phyloP scores from a whole-genome alignment of 2,329 filamentous ascomycete genomes.

The Westerdykella aurantiaca region DNA sequence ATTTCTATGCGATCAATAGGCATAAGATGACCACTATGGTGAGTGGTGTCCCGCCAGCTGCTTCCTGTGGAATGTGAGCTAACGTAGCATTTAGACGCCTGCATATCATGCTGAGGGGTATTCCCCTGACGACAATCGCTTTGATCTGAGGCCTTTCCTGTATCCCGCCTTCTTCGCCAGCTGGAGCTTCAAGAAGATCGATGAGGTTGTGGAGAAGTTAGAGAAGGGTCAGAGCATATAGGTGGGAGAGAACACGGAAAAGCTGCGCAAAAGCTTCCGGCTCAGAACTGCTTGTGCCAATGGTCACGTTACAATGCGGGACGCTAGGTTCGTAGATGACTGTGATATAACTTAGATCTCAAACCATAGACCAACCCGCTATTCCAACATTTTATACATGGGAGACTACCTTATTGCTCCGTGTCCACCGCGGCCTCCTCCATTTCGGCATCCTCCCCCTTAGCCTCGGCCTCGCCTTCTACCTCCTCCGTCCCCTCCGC shows the following conservation, averaged over 20 bases:
- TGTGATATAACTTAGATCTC: no score
- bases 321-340: no score
- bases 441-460: neutral
- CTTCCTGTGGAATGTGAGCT: slow-evolving; percentile 36
- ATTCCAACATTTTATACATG: no score
- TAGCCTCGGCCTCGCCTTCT: slow-evolving; percentile 1
- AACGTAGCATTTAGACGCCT: slow-evolving; percentile 45
- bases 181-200: slow-evolving; percentile 37
- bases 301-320: no score
- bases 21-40: slow-evolving; percentile 59
- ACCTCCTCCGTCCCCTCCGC: slow-evolving; percentile 11
- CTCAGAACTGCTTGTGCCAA: no score
- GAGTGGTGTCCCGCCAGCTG: slow-evolving; percentile 15
- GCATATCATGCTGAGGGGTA: slow-evolving; percentile 43
- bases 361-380: no score
- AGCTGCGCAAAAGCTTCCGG: no score
- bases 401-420: no score
- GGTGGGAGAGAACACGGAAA: no score
- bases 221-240: slow-evolving; percentile 14
- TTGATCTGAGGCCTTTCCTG: slow-evolving; percentile 41
- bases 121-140: slow-evolving; percentile 53
- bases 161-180: slow-evolving; percentile 41
- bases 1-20: slow-evolving; percentile 53
- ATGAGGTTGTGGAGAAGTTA: slow-evolving; percentile 27
- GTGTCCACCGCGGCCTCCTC: no score